These are phyloP conservation scores for Ochromonadaceae sp. DNA, from an alignment of 352 stramenopile species.

Conservation along the genomic window DNA sequence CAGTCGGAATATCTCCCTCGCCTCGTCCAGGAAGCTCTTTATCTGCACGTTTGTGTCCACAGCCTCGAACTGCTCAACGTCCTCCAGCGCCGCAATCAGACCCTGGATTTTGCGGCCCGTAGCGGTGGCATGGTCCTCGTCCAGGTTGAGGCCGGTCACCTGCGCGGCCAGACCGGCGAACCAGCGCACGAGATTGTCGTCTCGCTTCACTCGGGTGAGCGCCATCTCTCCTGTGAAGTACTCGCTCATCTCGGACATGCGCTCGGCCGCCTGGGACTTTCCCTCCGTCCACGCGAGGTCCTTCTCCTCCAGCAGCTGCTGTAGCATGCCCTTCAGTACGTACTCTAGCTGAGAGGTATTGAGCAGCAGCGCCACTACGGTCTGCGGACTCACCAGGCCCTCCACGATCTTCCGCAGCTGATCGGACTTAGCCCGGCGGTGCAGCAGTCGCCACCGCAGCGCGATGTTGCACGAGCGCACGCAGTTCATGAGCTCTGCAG, in stretches of 20 bases:
- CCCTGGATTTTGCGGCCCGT: slow-evolving; percentile 79
- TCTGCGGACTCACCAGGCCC: background rate
- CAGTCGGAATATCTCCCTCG: slow-evolving; percentile 69
- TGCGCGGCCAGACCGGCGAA: slow-evolving; percentile 74
- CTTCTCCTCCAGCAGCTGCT: slow-evolving; percentile 63
- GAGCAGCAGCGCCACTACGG: slow-evolving; percentile 54
- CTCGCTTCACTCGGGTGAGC: slow-evolving; percentile 69
- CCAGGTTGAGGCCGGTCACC: slow-evolving; percentile 67
- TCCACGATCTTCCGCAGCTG: background rate
- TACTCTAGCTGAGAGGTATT: slow-evolving; percentile 81
- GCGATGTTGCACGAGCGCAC: slow-evolving; percentile 76
- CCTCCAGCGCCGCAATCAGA: slow-evolving; percentile 70
- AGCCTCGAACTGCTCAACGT: slow-evolving; percentile 88
- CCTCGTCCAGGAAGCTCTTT: slow-evolving; percentile 79
- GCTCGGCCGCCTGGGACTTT: slow-evolving; percentile 62
- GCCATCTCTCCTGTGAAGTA: slow-evolving; percentile 83
- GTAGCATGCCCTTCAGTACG: slow-evolving; percentile 82
- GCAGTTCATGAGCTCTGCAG: slow-evolving; percentile 67
- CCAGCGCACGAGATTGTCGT: slow-evolving; percentile 79
- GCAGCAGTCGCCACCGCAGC: slow-evolving; percentile 78
- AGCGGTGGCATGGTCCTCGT: slow-evolving; percentile 64
- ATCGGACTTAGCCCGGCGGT: slow-evolving; percentile 47
- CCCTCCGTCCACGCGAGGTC: slow-evolving; percentile 70
- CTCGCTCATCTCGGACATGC: slow-evolving; percentile 74
- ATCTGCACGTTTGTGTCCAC: slow-evolving; percentile 84